Evolutionary conservation across 2,329 filamentous ascomycete genomes (phyloP).

Genomic region (Ophiostoma quercus): DNA sequence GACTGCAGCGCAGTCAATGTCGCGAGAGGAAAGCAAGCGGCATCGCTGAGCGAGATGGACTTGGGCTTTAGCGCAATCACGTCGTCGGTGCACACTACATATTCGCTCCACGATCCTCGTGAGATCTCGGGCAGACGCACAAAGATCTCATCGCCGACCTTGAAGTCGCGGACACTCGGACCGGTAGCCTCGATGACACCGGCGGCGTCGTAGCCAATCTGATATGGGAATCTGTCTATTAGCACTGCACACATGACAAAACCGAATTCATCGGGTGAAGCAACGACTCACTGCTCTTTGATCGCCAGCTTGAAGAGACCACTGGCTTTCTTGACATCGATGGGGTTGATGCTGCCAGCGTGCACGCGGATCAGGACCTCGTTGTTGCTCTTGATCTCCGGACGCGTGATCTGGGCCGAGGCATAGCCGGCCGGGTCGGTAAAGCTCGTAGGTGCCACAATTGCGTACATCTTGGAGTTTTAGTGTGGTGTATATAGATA

Average conservation of each 20-base stretch:
- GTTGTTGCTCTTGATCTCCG: slow-evolving; percentile 37
- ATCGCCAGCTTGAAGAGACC: slow-evolving; percentile 29
- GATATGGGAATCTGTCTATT: slow-evolving; percentile 13
- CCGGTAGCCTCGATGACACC: slow-evolving; percentile 34
- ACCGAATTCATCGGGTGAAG: too few species aligned
- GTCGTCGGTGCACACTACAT: neutral
- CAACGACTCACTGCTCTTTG: neutral
- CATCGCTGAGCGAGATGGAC: slow-evolving; percentile 13
- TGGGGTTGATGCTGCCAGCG: slow-evolving; percentile 36
- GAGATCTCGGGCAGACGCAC: slow-evolving; percentile 33
- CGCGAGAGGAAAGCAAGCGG: slow-evolving; percentile 15
- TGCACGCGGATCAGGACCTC: slow-evolving; percentile 42
- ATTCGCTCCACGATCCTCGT: slow-evolving; percentile 15
- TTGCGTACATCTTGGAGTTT: neutral
- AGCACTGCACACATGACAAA: too few species aligned
- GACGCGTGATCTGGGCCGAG: slow-evolving; percentile 7
- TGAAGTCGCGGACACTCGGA: slow-evolving; percentile 31
- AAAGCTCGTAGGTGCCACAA: slow-evolving; percentile 14
- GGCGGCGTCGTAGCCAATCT: slow-evolving; percentile 30
- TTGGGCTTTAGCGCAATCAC: slow-evolving; percentile 13
- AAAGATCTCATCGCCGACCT: slow-evolving; percentile 36
- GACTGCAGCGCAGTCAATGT: slow-evolving; percentile 13
- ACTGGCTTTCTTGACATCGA: slow-evolving; percentile 34
- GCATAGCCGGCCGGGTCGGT: slow-evolving; percentile 14
- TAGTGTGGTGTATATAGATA: neutral